phyloP scores from a whole-genome alignment of 345 rosid genomes.

The Murraya koenigii region DNA sequence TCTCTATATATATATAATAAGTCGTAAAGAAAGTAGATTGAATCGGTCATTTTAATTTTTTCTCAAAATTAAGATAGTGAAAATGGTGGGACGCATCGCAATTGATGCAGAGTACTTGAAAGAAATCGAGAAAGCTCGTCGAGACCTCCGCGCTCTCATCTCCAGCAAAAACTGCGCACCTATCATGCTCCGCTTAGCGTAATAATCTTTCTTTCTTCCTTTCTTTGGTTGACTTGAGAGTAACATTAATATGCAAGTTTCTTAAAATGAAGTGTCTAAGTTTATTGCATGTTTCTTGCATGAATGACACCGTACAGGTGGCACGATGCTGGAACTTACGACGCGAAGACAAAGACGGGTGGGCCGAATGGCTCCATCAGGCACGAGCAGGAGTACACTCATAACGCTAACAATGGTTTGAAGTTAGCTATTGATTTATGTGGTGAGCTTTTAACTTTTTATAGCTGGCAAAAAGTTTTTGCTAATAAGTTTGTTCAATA shows the following conservation, averaged over 20 bases:
- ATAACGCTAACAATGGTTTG: conserved; percentile 55
- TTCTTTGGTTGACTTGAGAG: no score
- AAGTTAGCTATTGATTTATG: conserved; percentile 63
- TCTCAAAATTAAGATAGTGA: neutral
- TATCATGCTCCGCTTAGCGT: conserved; percentile 93
- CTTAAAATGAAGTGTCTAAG: neutral
- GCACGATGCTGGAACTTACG: conserved; percentile 95
- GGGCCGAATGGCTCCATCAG: conserved; percentile 91
- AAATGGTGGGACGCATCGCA: conserved; percentile 29
- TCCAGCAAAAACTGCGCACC: conserved; percentile 66
- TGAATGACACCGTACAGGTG: conserved; percentile 34
- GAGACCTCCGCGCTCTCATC: conserved; percentile 78
- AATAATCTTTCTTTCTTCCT: conserved; percentile 9
- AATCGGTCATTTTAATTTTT: neutral
- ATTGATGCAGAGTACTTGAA: conserved; percentile 56
- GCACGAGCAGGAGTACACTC: conserved; percentile 46
- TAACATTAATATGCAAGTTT: no score
- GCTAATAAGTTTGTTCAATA: no score
- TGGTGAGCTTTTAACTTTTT: conserved; percentile 37
- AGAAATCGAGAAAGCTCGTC: conserved; percentile 68
- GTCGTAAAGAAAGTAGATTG: neutral
- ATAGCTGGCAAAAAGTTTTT: neutral
- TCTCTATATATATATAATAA: neutral
- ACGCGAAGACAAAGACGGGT: conserved; percentile 69
- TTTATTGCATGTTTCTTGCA: neutral